Conservation (phyloP, 2,329 filamentous ascomycete genomes). For the Sporothrix sp. region DNA sequence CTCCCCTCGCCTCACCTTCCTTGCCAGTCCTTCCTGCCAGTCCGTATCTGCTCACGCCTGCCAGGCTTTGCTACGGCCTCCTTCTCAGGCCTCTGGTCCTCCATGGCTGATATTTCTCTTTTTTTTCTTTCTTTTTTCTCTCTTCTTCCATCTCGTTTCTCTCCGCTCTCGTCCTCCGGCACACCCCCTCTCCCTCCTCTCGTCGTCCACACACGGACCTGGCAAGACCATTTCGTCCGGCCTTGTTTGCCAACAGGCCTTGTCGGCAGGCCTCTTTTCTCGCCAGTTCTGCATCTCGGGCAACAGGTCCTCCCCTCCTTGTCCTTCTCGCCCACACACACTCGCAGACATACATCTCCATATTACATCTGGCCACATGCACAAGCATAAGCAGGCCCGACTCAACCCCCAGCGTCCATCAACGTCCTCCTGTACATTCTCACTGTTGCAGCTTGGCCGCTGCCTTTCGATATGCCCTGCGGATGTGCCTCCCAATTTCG, state of each 20-base stretch:
- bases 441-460: not conserved
- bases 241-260: not conserved
- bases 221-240: not conserved
- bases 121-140: not conserved
- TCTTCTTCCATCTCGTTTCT: not conserved
- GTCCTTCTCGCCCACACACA: conserved; percentile 1
- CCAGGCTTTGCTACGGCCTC: not conserved
- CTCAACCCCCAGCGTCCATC: not conserved
- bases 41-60: conserved; percentile 1
- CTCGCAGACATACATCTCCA: not conserved
- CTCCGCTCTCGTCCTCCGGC: not conserved
- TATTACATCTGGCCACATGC: not conserved
- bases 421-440: not conserved
- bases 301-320: not conserved
- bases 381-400: not conserved
- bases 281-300: not conserved
- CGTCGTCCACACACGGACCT: not conserved
- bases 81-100: not conserved
- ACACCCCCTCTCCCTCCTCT: not conserved
- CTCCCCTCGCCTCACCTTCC: not conserved
- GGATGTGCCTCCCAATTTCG: not conserved
- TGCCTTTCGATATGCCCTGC: not conserved
- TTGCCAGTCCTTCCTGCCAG: not conserved
- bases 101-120: not conserved
- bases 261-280: not conserved